Conservation (phyloP, 352 stramenopile species). For the Pythium sp. region DNA sequence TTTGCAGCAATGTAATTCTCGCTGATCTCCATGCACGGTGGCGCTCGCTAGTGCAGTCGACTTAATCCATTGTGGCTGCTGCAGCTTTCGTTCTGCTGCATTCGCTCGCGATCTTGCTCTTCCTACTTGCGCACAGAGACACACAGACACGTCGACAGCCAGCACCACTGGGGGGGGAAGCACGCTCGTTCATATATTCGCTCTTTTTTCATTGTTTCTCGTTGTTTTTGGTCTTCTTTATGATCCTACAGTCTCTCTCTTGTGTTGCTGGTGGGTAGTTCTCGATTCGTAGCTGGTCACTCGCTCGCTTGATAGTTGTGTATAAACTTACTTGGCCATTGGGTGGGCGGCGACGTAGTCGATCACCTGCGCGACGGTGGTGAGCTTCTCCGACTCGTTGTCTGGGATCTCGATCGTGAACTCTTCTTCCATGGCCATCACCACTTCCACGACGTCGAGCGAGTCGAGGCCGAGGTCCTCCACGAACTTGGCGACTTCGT, state of each 20-base stretch:
- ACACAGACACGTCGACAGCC: background rate
- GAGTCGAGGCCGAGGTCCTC: slow-evolving; percentile 99
- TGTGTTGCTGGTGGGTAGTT: background rate
- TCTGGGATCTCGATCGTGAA: slow-evolving; percentile 99
- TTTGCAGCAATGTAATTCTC: background rate
- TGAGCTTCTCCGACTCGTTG: slow-evolving; percentile 99
- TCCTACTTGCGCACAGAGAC: background rate
- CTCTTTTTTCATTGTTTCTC: slow-evolving; percentile 10
- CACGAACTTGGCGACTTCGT: slow-evolving; percentile 93
- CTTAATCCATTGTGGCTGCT: background rate
- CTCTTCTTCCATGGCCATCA: slow-evolving; percentile 99
- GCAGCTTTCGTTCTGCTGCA: background rate
- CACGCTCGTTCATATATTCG: slow-evolving; percentile 1
- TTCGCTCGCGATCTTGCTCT: background rate
- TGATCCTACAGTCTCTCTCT: slow-evolving; percentile 11
- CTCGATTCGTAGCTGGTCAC: slow-evolving; percentile 1
- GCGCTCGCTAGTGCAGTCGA: background rate
- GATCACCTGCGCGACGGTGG: slow-evolving; percentile 95
- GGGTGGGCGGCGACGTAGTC: slow-evolving; percentile 99
- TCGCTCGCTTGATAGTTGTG: background rate
- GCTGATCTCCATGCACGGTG: background rate
- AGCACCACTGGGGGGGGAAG: background rate
- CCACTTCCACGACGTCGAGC: slow-evolving; percentile 94
- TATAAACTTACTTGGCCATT: slow-evolving; percentile 95
- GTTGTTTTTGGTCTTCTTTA: slow-evolving; percentile 18